A percentile compares a stretch with the other conserved stretches of the same genome.
Conservation (phyloP, 306 rosid species). For the Ormosia emarginata region DNA sequence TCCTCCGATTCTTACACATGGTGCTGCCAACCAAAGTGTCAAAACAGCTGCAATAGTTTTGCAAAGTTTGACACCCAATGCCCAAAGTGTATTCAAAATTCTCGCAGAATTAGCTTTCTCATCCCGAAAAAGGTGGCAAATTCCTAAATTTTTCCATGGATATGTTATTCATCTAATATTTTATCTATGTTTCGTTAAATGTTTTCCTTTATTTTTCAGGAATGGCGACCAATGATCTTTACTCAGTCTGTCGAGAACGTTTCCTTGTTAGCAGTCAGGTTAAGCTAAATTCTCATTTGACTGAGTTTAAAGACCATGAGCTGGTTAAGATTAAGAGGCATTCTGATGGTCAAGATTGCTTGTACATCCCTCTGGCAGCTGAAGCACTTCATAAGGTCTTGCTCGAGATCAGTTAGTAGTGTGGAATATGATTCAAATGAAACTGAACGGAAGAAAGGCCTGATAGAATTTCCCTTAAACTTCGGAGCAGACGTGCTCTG, state of each 20-base stretch:
- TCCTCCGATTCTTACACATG: conserved; percentile 77
- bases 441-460: neutral
- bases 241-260: conserved; percentile 70
- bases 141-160: conserved; percentile 4
- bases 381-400: conserved; percentile 81
- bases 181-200: neutral
- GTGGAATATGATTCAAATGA: neutral
- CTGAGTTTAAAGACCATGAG: conserved; percentile 93
- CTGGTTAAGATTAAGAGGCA: conserved; percentile 76
- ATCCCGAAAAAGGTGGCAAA: conserved; percentile 83
- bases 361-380: conserved; percentile 52
- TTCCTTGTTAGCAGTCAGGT: conserved; percentile 83
- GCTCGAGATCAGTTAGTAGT: conserved; percentile 42
- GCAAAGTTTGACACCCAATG: conserved; percentile 91
- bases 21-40: conserved; percentile 66
- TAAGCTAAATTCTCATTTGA: conserved; percentile 80
- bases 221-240: conserved; percentile 69
- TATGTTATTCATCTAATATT: conserved; percentile 9
- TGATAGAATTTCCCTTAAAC: no score
- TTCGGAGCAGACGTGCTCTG: no score
- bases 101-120: conserved; percentile 81
- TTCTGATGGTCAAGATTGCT: conserved; percentile 91
- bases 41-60: conserved; percentile 83
- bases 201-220: conserved; percentile 40
- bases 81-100: conserved; percentile 88